Evolutionary conservation across 75 land plant genomes (phyloP), one percentile per base, ranked within the genome.

Genomic region (Selaginella tamariscina): DNA sequence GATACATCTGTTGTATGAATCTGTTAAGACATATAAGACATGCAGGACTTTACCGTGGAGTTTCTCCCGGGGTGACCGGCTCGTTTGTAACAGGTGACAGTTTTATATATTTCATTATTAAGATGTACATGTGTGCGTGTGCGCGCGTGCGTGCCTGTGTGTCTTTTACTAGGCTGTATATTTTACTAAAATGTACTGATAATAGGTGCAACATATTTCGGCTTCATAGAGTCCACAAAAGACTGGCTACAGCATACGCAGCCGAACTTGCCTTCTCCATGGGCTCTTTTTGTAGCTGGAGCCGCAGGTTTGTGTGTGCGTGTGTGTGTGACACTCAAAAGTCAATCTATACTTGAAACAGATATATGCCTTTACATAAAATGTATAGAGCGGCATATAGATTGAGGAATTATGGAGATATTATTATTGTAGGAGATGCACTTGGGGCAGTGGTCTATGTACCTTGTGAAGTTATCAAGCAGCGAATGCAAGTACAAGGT

Each of bases 401-500:
- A 39, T 39, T 15, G 5, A 5, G 5, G 49, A 5, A 5, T 15
- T 39, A 5, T 39, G 5, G 5, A 5, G 49, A 39, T 39, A 5
- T 39, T 5, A 5, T 39, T 39, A 5, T 39, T 59, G 18, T 81
- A 92, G 97, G 97, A 56, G 97, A 92, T 69, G 84, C 97, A 29
- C 79, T 89, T 30, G 97, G 97, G 22, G 88, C 97, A 29, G 80
- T 92, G 60, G 71, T 88, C n/a, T 92, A 92, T 71, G 97, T 92
- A 21, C 97, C 97, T 31, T 92, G 94, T 82, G 97, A 92, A 80
- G 89, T 92, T 32, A 79, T 92, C 75, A 92, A 92, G 77, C 97
- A 86, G 56, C 77, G 95, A 30, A 92, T 92, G 97, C 97, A 92
- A 69, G 80, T 92, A 27, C 97, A 92, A 78, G 97, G 97, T 44